Evolutionary conservation across 345 rosid species (phyloP), one percentile per base, ranked within the genome.

Genomic region (Moringa oleifera): DNA sequence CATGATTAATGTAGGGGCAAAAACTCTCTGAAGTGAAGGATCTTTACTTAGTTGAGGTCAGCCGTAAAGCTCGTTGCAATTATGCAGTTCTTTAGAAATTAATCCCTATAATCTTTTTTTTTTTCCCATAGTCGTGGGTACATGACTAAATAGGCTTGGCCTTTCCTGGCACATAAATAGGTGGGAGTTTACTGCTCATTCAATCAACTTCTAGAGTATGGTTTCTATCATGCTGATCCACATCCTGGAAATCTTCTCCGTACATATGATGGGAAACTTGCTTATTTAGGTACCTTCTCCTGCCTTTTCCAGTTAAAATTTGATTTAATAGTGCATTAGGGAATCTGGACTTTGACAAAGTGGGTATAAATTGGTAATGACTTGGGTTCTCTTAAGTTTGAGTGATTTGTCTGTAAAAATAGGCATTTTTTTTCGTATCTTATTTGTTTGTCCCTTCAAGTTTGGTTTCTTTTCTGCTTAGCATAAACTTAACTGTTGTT

Each of bases 141-240:
- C 54, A 47, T 53, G 66, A 37, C 59, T 71, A 23, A 61, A 23
- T 54, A 46, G 66, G 57, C 66, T 77, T 37, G 57, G 20, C 56
- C 21, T 71, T 64, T 53, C 55, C 18, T 72, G 74, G 36, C 49
- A 28, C 25, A n/a, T 64, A 23, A 52, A 55, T 62, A 92, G 97
- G 96, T 92, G 25, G 98, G 98, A 49, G 98, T 92, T 62, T 89
- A 92, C 81, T 89, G 98, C 81, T 92, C 97, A 7, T 89, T 92
- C 73, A 89, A 83, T 71, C 97, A 92, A 75, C 96, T 92, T 66
- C 69, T 92, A 82, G 97, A 92, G 69, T 71, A 76, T 65, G 98
- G 97, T 24, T 92, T 92, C 83, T 92, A 92, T 70, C 98, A 92
- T 84, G 98, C 98, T 52, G 98, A 92, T 83, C 98, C 98, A 63